phyloP scores from a whole-genome alignment of 257 asterid species.

The Petunia secreta region DNA sequence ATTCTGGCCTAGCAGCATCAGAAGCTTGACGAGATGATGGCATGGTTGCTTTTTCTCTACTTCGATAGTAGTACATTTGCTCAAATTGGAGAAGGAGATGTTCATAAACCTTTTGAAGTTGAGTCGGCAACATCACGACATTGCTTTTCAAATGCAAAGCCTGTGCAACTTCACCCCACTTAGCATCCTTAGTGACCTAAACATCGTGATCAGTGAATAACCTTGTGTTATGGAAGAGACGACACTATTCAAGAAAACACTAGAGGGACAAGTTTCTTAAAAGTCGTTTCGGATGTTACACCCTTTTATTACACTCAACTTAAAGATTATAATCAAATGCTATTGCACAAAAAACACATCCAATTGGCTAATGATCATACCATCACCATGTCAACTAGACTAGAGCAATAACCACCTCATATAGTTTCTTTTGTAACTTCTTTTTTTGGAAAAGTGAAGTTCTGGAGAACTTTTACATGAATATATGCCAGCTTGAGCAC shows the following conservation, averaged over 20 bases:
- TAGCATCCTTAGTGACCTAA: constrained; percentile 63
- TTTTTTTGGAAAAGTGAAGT: too few species aligned
- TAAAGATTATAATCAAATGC: neutral
- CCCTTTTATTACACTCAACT: neutral
- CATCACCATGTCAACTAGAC: neutral
- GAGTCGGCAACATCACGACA: constrained; percentile 42
- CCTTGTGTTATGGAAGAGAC: neutral
- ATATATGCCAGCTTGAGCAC: too few species aligned
- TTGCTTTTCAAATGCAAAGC: constrained; percentile 38
- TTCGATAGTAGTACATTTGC: constrained; percentile 55
- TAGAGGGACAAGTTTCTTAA: neutral
- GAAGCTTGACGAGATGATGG: constrained; percentile 37
- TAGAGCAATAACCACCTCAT: neutral
- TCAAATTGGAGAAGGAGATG: constrained; percentile 59
- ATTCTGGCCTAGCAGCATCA: constrained; percentile 29
- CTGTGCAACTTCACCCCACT: constrained; percentile 71
- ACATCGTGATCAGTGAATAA: neutral
- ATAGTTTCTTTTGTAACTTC: neutral
- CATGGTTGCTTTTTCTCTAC: constrained; percentile 36
- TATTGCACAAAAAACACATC: neutral
- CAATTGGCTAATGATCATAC: neutral
- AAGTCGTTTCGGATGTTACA: neutral
- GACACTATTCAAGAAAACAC: neutral
- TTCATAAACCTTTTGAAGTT: constrained; percentile 58
- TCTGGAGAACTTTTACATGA: too few species aligned